Conservation (phyloP, 1,139 yeast genomes). For the Entelexis sorbosivorans region DNA sequence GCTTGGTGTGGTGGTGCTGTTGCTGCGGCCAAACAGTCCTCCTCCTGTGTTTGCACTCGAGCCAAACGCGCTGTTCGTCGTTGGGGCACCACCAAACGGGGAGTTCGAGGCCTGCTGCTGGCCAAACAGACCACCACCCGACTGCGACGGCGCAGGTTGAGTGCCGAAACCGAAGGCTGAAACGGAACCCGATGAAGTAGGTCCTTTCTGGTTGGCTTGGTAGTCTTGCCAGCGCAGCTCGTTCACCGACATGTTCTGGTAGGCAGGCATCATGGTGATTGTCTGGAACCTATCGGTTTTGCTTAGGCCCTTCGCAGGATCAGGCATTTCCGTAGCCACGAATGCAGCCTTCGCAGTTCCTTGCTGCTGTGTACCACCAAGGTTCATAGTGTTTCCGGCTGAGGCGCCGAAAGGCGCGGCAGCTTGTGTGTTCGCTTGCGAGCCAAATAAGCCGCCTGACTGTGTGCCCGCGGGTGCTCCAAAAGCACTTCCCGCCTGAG, state of each 20-base stretch:
- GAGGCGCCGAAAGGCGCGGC: conserved; percentile 9
- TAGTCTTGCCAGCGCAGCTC: conserved; percentile 87
- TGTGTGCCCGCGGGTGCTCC: conserved; percentile 3
- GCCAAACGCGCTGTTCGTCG: conserved; percentile 8
- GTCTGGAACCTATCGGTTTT: conserved; percentile 50
- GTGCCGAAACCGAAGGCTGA: conserved; percentile 22
- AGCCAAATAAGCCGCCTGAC: conserved; percentile 6
- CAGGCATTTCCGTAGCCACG: conserved; percentile 71
- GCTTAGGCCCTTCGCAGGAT: conserved; percentile 38
- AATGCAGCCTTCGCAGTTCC: conserved; percentile 52
- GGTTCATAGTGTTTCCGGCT: not conserved
- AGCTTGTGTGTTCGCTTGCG: not conserved
- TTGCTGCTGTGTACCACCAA: conserved; percentile 5
- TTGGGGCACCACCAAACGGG: conserved; percentile 1
- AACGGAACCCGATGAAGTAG: conserved; percentile 1
- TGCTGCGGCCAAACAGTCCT: conserved; percentile 8
- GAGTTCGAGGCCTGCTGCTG: conserved; percentile 18
- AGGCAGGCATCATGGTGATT: conserved; percentile 83
- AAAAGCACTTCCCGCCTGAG: conserved; percentile 12
- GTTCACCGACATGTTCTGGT: conserved; percentile 67
- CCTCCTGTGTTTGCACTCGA: not conserved
- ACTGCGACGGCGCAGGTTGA: conserved; percentile 10
- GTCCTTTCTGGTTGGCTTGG: conserved; percentile 52
- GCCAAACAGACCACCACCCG: conserved; percentile 19
- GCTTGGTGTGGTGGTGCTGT: not conserved